Percentiles rank a stretch among this genome's conserved stretches.
phyloP scores from a whole-genome alignment of 768 basidiomycete genomes.

The Agaricus bisporus region DNA sequence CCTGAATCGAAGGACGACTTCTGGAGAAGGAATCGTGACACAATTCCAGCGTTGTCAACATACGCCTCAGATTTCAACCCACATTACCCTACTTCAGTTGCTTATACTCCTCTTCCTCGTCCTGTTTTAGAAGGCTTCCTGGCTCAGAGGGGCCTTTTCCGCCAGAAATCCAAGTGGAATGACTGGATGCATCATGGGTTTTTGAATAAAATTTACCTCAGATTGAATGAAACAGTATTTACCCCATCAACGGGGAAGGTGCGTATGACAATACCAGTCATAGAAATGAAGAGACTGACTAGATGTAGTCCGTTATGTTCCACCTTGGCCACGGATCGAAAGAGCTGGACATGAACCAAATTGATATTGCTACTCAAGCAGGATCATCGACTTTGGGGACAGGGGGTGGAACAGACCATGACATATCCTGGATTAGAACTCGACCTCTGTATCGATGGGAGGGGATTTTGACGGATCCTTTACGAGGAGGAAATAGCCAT shows the following conservation, averaged over 20 bases:
- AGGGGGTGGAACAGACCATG: slow-evolving; percentile 67
- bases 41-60: slow-evolving; percentile 40
- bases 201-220: slow-evolving; percentile 66
- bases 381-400: slow-evolving; percentile 55
- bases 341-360: slow-evolving; percentile 58
- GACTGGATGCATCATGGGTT: slow-evolving; percentile 60
- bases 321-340: slow-evolving; percentile 48
- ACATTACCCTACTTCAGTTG: slow-evolving; percentile 64
- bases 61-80: slow-evolving; percentile 64
- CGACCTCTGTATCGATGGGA: slow-evolving; percentile 69
- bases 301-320: slow-evolving; percentile 50
- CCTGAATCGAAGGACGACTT: slow-evolving; percentile 52
- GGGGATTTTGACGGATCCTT: slow-evolving; percentile 53
- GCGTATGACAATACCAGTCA: background rate
- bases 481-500: slow-evolving; percentile 29
- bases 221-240: slow-evolving; percentile 65
- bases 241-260: slow-evolving; percentile 4
- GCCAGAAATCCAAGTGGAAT: slow-evolving; percentile 32
- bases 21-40: slow-evolving; percentile 64
- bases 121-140: slow-evolving; percentile 61
- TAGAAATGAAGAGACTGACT: background rate
- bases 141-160: slow-evolving; percentile 50
- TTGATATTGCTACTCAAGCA: slow-evolving; percentile 47
- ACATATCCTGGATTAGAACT: slow-evolving; percentile 51
- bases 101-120: slow-evolving; percentile 64